phyloP scores from a whole-genome alignment of 371 early-diverging fungal species.

The Rhizopus arrhizus region DNA sequence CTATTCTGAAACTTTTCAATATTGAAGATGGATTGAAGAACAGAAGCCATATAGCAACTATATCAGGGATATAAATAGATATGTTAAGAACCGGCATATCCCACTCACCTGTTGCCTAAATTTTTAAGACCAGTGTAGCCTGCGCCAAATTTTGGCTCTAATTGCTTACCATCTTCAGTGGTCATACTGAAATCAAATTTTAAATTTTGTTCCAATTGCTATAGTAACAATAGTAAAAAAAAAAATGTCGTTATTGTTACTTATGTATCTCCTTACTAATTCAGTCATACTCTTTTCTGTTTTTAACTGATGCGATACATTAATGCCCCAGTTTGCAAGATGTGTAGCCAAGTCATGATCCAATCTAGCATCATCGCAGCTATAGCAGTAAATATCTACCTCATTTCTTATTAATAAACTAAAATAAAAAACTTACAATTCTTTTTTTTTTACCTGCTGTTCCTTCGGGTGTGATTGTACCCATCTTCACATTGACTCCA shows the following conservation, averaged over 20 bases:
- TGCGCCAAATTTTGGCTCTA: constrained; percentile 84
- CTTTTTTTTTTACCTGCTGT: constrained; percentile 68
- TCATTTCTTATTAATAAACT: neutral
- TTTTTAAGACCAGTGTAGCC: constrained; percentile 93
- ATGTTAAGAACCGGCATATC: neutral
- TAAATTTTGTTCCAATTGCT: constrained; percentile 93
- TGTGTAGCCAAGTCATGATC: constrained; percentile 83
- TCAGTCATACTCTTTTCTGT: constrained; percentile 93
- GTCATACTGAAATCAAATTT: constrained; percentile 97
- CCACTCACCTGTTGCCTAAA: constrained; percentile 84
- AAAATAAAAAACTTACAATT: neutral
- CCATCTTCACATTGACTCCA: constrained; percentile 85
- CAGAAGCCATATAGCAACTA: constrained; percentile 96
- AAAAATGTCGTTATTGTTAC: neutral
- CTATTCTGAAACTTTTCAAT: constrained; percentile 69
- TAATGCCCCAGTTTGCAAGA: constrained; percentile 87
- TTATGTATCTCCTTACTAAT: constrained; percentile 53
- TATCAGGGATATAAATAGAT: neutral
- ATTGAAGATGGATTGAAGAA: constrained; percentile 84
- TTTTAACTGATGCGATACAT: constrained; percentile 78
- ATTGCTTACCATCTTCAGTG: constrained; percentile 89
- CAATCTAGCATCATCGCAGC: constrained; percentile 81
- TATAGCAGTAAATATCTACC: constrained; percentile 91
- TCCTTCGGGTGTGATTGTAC: constrained; percentile 97
- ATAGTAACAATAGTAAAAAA: constrained; percentile 3